Evolutionary conservation across 2,329 filamentous ascomycete genomes (phyloP).

Genomic region (Metarhizium sp.): DNA sequence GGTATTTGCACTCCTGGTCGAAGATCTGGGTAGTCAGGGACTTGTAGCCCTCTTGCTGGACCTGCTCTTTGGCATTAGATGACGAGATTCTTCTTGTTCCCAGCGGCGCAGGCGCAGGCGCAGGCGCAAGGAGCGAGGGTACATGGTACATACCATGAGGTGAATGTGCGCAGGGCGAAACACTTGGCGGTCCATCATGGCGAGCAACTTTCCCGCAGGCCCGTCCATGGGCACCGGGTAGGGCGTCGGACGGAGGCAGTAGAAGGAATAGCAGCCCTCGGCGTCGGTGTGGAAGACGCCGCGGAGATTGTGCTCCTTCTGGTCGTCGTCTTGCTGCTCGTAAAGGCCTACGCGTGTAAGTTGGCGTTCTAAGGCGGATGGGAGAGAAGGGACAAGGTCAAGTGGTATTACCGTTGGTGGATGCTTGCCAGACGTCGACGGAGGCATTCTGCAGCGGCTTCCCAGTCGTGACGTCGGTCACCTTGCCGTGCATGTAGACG

Average conservation of each 20-base stretch:
- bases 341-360: constrained; percentile 32
- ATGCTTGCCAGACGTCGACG: constrained; percentile 74
- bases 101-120: no score
- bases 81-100: no score
- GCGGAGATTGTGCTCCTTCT: constrained; percentile 65
- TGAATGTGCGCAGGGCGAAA: constrained; percentile 53
- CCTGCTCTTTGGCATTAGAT: constrained; percentile 11
- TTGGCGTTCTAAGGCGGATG: not conserved
- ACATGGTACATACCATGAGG: constrained; percentile 33
- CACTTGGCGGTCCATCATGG: constrained; percentile 44
- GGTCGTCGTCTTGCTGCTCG: constrained; percentile 64
- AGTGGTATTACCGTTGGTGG: constrained; percentile 50
- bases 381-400: not conserved
- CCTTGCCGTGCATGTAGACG: constrained; percentile 54
- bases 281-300: constrained; percentile 61
- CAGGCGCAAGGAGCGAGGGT: no score
- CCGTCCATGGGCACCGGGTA: constrained; percentile 43
- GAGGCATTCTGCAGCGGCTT: constrained; percentile 55
- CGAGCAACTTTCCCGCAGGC: constrained; percentile 41
- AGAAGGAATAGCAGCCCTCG: constrained; percentile 53
- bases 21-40: constrained; percentile 68
- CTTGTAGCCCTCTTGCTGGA: constrained; percentile 49
- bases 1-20: constrained; percentile 54
- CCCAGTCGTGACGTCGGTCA: constrained; percentile 48
- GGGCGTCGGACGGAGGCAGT: constrained; percentile 50